A percentile compares a stretch with the other conserved stretches of the same genome.
Evolutionary conservation across 2,329 filamentous ascomycete species (phyloP).

Genomic region (Nemania sp.): DNA sequence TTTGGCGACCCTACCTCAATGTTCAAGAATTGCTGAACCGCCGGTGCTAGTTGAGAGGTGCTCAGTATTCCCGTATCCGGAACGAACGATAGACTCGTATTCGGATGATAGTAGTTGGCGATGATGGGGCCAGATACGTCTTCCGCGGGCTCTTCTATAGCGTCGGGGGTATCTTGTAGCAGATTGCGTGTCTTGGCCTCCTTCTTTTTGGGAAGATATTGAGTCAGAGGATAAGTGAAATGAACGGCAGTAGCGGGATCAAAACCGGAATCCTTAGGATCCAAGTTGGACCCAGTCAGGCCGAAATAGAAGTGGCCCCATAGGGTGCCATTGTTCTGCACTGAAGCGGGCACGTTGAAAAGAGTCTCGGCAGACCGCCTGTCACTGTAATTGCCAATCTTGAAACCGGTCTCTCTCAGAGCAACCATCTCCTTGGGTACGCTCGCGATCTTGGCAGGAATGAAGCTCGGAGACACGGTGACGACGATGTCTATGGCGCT

Average conservation of each 20-base stretch:
- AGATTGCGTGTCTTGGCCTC: conserved; percentile 84
- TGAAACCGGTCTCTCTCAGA: conserved; percentile 78
- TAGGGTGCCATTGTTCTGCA: conserved; percentile 90
- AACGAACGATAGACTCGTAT: conserved; percentile 86
- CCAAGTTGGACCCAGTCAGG: conserved; percentile 73
- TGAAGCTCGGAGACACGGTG: conserved; percentile 77
- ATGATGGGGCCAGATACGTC: conserved; percentile 68
- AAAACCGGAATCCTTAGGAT: conserved; percentile 73
- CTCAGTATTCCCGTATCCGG: conserved; percentile 74
- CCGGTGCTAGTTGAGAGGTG: conserved; percentile 69
- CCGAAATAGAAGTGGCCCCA: conserved; percentile 94
- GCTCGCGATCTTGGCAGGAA: conserved; percentile 67
- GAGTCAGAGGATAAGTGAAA: conserved; percentile 82
- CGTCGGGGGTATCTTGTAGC: conserved; percentile 59
- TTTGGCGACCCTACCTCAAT: conserved; percentile 59
- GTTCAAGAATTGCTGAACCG: conserved; percentile 74
- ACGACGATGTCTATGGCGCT: conserved; percentile 80
- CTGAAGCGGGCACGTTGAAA: conserved; percentile 74
- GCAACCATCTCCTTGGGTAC: conserved; percentile 71
- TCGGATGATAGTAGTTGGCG: conserved; percentile 90
- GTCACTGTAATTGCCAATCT: conserved; percentile 77
- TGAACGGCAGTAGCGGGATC: conserved; percentile 77
- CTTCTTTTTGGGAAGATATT: conserved; percentile 92
- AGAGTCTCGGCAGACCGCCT: conserved; percentile 74
- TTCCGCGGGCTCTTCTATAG: conserved; percentile 53